Evolutionary conservation across 768 basidiomycete species (phyloP).

Genomic region (Leucocoprinus sp.): DNA sequence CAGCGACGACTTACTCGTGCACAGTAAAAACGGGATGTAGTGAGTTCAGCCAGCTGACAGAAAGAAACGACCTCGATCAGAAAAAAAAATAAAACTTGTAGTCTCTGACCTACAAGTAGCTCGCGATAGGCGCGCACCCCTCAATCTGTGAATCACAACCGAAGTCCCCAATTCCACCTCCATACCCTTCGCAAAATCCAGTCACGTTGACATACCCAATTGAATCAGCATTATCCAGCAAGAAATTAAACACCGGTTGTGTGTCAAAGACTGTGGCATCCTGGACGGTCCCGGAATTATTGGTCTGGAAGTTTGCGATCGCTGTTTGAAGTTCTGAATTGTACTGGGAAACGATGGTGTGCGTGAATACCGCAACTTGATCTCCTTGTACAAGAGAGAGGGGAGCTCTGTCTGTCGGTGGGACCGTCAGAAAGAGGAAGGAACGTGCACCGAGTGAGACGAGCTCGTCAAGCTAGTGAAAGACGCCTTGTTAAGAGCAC

Average conservation of each 20-base stretch:
- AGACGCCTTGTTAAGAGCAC: background rate
- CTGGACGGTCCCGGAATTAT: constrained; percentile 32
- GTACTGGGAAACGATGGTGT: constrained; percentile 34
- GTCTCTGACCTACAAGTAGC: constrained; percentile 43
- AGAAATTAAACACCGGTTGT: constrained; percentile 47
- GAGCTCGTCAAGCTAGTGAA: constrained; percentile 36
- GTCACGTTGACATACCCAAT: constrained; percentile 54
- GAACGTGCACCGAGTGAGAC: constrained; percentile 44
- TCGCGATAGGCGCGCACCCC: constrained; percentile 55
- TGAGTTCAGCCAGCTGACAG: constrained; percentile 47
- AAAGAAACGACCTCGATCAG: background rate
- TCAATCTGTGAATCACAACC: constrained; percentile 42
- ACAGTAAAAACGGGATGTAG: constrained; percentile 58
- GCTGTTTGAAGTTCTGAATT: constrained; percentile 37
- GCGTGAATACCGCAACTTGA: constrained; percentile 27
- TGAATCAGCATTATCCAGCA: constrained; percentile 42
- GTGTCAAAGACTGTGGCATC: constrained; percentile 46
- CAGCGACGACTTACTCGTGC: constrained; percentile 42
- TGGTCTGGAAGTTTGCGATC: constrained; percentile 29
- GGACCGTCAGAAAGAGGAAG: constrained; percentile 57
- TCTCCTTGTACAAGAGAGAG: constrained; percentile 33
- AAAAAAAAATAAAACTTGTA: background rate
- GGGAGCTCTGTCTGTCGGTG: constrained; percentile 49
- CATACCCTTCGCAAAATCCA: constrained; percentile 51
- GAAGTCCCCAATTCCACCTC: constrained; percentile 41